These are phyloP conservation scores for Gossypium aridum DNA, from an alignment of 441 rosid species.

Conservation along the genomic window DNA sequence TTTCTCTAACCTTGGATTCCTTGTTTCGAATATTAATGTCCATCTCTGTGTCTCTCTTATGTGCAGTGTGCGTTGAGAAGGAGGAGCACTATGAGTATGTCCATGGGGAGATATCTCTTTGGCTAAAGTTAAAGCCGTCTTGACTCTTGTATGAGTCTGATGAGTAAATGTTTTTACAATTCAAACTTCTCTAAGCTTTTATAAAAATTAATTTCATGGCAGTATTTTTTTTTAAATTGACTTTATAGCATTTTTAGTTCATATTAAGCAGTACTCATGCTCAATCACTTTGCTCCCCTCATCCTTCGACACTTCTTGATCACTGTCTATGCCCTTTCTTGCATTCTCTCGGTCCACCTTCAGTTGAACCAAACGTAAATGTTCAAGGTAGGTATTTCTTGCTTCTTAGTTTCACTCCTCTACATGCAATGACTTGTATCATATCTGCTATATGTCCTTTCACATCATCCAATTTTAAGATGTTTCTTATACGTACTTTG, in stretches of 20 bases:
- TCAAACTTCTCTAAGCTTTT: background rate
- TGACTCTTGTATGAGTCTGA: background rate
- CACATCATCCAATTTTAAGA: no score
- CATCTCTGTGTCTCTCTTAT: background rate
- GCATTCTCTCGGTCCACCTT: background rate
- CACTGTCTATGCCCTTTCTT: background rate
- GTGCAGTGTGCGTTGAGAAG: constrained; percentile 4
- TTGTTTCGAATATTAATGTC: background rate
- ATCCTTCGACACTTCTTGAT: background rate
- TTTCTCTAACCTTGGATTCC: constrained; percentile 16
- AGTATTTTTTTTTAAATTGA: background rate
- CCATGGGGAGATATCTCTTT: background rate
- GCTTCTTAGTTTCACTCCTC: background rate
- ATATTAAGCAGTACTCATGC: background rate
- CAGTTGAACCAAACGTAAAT: background rate
- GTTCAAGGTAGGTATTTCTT: constrained; percentile 5
- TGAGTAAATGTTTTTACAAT: background rate
- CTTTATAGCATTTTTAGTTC: background rate
- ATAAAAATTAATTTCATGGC: background rate
- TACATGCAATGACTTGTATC: background rate
- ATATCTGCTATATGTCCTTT: background rate
- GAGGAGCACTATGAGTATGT: constrained; percentile 16
- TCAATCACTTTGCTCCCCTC: background rate
- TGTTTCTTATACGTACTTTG: background rate
- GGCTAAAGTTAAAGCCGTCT: background rate